phyloP scores from a whole-genome alignment of 257 asterid genomes.

The Cinchona pubescens region DNA sequence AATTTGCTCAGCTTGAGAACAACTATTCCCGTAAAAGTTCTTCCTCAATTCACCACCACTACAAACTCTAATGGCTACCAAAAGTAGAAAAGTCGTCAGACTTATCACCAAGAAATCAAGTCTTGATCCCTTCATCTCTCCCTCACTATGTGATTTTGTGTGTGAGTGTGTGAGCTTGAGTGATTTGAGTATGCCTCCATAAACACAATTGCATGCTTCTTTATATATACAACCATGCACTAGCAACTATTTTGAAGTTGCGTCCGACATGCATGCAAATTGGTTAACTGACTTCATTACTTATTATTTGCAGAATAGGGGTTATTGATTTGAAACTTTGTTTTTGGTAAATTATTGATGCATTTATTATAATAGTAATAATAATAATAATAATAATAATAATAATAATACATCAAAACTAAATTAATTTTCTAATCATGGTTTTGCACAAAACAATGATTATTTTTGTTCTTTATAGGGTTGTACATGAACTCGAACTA shows the following conservation, averaged over 20 bases:
- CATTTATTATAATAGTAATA: no score
- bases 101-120: neutral
- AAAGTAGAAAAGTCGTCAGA: constrained; percentile 16
- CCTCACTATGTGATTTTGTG: neutral
- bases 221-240: neutral
- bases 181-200: neutral
- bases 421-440: neutral
- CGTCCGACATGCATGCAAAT: neutral
- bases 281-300: neutral
- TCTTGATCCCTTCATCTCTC: constrained; percentile 7
- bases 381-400: no score
- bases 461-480: neutral
- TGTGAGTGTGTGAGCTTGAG: neutral
- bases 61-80: constrained; percentile 22
- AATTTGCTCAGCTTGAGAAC: constrained; percentile 38
- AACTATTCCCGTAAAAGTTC: constrained; percentile 31
- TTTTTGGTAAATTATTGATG: no score
- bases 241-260: neutral
- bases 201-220: neutral
- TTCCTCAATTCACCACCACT: constrained; percentile 33
- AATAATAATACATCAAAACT: no score
- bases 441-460: neutral
- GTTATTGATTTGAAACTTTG: no score
- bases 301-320: no score
- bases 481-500: no score